Conservation (phyloP, 1,139 yeast species). For the Suhomyces coccinellae region DNA sequence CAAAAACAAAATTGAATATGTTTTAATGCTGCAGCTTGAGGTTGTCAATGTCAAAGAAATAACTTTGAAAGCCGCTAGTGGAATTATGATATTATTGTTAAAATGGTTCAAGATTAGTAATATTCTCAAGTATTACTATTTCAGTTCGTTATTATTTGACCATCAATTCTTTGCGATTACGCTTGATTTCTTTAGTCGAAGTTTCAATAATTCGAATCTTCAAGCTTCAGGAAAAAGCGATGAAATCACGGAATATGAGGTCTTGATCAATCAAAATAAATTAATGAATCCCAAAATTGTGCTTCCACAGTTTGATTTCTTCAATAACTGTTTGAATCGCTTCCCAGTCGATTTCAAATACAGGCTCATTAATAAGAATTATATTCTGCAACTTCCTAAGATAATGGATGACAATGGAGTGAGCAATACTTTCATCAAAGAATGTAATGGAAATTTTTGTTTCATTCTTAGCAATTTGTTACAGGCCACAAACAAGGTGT, state of each 20-base stretch:
- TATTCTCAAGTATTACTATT: constrained; percentile 73
- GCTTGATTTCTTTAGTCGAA: constrained; percentile 40
- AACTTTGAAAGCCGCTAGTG: constrained; percentile 61
- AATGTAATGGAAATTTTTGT: constrained; percentile 47
- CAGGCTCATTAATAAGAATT: constrained; percentile 32
- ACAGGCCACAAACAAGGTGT: constrained; percentile 42
- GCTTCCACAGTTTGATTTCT: constrained; percentile 44
- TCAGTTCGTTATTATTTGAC: constrained; percentile 74
- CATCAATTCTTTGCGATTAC: constrained; percentile 50
- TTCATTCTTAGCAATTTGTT: constrained; percentile 47
- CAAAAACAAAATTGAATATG: constrained; percentile 25
- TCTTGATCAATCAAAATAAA: constrained; percentile 36
- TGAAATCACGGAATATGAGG: constrained; percentile 32
- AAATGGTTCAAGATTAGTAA: constrained; percentile 83
- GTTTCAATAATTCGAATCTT: constrained; percentile 39
- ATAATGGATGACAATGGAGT: constrained; percentile 29
- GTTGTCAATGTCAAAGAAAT: constrained; percentile 62
- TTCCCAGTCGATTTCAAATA: constrained; percentile 18
- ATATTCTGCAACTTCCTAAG: constrained; percentile 29
- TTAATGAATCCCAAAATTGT: constrained; percentile 48
- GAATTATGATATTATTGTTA: constrained; percentile 52
- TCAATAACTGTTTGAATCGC: constrained; percentile 38
- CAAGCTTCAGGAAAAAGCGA: constrained; percentile 22
- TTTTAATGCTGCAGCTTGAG: constrained; percentile 50
- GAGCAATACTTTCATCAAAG: constrained; percentile 29